These are phyloP conservation scores for Chaetothyriales sp. DNA, from an alignment of 2,329 filamentous ascomycete species.

Conservation along the genomic window DNA sequence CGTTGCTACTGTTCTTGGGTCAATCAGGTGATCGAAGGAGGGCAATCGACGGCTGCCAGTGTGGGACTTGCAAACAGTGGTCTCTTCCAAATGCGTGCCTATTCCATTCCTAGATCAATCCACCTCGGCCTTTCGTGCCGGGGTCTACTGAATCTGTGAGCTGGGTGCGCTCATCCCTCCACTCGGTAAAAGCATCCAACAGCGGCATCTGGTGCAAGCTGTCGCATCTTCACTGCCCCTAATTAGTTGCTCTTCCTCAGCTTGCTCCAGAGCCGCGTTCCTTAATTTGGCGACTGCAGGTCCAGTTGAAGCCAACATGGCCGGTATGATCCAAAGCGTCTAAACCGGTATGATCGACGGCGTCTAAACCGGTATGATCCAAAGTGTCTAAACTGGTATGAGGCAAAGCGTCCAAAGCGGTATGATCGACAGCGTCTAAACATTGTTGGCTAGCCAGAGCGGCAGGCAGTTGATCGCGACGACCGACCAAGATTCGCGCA, in stretches of 20 bases:
- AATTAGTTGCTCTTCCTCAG: constrained; percentile 23
- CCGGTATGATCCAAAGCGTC: constrained; percentile 32
- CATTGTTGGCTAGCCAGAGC: constrained; percentile 40
- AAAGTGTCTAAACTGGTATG: constrained; percentile 35
- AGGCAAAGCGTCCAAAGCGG: no score
- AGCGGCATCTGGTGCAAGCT: constrained; percentile 10
- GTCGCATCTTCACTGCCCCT: constrained; percentile 29
- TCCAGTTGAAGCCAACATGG: constrained; percentile 18
- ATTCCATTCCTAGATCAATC: constrained; percentile 47
- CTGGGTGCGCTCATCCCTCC: constrained; percentile 19
- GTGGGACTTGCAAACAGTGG: constrained; percentile 34
- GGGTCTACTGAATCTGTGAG: no score
- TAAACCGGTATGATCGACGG: constrained; percentile 32
- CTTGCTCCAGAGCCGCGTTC: constrained; percentile 25
- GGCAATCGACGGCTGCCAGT: constrained; percentile 52
- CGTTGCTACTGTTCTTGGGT: constrained; percentile 8
- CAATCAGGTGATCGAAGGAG: constrained; percentile 44
- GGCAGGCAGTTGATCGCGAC: constrained; percentile 44
- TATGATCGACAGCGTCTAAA: constrained; percentile 34
- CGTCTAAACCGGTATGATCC: constrained; percentile 32
- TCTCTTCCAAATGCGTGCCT: constrained; percentile 55
- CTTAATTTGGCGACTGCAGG: constrained; percentile 24
- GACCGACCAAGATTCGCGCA: constrained; percentile 35
- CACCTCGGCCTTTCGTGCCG: constrained; percentile 43
- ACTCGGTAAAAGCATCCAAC: background rate